These are phyloP conservation scores for Eimeria praecox DNA, from an alignment of 169 alveolate genomes.

Conservation along the genomic window DNA sequence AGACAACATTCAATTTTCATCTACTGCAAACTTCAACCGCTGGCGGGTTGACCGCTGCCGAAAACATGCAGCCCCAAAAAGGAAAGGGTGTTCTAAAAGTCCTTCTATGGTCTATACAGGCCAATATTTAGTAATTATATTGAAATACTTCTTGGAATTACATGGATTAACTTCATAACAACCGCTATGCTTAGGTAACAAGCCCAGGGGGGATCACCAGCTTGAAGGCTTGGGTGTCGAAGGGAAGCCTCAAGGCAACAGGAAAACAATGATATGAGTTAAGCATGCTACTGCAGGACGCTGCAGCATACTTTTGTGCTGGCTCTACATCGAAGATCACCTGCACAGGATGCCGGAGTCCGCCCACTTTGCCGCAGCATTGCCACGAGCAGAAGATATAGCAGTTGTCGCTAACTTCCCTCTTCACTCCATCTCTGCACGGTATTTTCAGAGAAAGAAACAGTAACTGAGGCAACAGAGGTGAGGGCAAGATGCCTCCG, in stretches of 20 bases:
- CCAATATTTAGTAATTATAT: neutral
- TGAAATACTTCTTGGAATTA: neutral
- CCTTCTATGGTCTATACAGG: neutral
- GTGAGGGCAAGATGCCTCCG: neutral
- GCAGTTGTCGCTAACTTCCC: neutral
- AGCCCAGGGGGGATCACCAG: neutral
- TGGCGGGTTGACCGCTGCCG: constrained; percentile 53
- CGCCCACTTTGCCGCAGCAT: neutral
- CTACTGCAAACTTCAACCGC: neutral
- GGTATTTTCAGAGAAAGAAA: neutral
- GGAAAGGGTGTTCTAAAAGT: neutral
- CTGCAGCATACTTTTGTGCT: neutral
- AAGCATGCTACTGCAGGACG: neutral
- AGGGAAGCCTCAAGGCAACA: neutral
- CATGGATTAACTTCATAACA: neutral
- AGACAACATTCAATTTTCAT: neutral
- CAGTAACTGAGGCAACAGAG: neutral
- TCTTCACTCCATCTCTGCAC: neutral
- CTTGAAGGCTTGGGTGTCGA: neutral
- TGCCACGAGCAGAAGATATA: neutral
- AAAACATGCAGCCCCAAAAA: constrained; percentile 35
- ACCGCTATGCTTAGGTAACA: neutral
- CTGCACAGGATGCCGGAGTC: neutral
- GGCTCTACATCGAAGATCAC: too few relatives aligned
- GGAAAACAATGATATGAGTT: neutral